Percentiles rank a stretch among this genome's conserved stretches.
These are phyloP conservation scores for Cercospora canescens DNA, from an alignment of 2,329 filamentous ascomycete species.

Conservation along the genomic window DNA sequence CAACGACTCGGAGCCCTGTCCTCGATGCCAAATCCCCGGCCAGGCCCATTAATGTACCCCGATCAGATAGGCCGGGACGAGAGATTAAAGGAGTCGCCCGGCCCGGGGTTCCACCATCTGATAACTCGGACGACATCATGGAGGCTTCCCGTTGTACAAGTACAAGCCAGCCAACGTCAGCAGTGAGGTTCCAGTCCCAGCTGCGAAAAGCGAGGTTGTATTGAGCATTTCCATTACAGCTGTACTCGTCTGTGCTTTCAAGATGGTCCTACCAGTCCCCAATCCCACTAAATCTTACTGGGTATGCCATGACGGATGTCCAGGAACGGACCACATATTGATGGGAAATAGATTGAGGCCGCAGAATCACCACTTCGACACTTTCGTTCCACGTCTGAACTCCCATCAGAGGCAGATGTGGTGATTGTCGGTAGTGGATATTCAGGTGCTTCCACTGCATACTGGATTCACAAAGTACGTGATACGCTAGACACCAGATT, in stretches of 20 bases:
- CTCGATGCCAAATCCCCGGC: not conserved
- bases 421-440: constrained; percentile 56
- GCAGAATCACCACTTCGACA: constrained; percentile 25
- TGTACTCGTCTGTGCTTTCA: not conserved
- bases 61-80: constrained; percentile 9
- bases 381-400: constrained; percentile 19
- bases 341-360: constrained; percentile 20
- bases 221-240: not conserved
- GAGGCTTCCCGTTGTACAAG: not conserved
- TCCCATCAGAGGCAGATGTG: constrained; percentile 44
- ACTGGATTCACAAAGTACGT: constrained; percentile 33
- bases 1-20: not conserved
- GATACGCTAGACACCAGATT: not conserved
- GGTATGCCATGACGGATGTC: not conserved
- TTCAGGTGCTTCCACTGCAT: constrained; percentile 34
- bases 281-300: constrained; percentile 29
- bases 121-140: not conserved
- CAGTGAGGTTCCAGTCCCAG: not conserved
- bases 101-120: constrained; percentile 6
- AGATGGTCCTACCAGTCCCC: constrained; percentile 22
- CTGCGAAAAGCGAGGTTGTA: not conserved
- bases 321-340: not conserved
- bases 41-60: not conserved
- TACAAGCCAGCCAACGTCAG: not conserved
- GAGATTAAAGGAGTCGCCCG: not conserved